phyloP scores from a whole-genome alignment of 257 asterid genomes.

The Fraxinus americana region DNA sequence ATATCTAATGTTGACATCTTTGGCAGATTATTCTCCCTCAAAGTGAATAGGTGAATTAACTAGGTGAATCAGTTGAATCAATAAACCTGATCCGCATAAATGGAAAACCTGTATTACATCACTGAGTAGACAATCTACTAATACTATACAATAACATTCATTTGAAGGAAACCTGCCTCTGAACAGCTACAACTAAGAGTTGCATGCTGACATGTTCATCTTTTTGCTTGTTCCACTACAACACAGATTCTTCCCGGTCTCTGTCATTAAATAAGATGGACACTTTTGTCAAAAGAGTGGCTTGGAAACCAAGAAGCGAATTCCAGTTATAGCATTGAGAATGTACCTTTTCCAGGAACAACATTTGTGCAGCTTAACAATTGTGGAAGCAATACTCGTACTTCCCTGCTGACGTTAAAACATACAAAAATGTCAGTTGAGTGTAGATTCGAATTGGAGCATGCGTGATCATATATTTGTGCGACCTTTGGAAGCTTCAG shows the following conservation, averaged over 20 bases:
- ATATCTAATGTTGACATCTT: neutral
- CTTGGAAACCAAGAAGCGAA: neutral
- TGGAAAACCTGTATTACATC: neutral
- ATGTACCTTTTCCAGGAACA: constrained; percentile 54
- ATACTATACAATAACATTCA: neutral
- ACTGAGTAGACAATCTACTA: neutral
- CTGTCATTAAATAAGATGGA: constrained; percentile 26
- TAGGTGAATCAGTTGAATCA: neutral
- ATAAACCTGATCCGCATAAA: neutral
- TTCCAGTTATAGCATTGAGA: neutral
- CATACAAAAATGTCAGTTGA: neutral
- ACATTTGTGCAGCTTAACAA: constrained; percentile 45
- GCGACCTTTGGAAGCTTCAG: neutral
- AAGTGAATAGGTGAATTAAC: neutral
- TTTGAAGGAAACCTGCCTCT: neutral
- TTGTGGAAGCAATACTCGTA: constrained; percentile 48
- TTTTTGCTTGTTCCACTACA: constrained; percentile 22
- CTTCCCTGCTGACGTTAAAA: constrained; percentile 41
- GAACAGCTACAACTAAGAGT: neutral
- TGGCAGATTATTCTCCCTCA: neutral
- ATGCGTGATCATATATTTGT: neutral
- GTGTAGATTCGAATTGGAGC: neutral
- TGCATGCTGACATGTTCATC: neutral
- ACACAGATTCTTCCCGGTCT: constrained; percentile 48
- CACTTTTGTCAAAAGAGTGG: neutral